These are phyloP conservation scores for Pezicula rhizophila DNA, from an alignment of 2,329 filamentous ascomycete species.

Conservation along the genomic window DNA sequence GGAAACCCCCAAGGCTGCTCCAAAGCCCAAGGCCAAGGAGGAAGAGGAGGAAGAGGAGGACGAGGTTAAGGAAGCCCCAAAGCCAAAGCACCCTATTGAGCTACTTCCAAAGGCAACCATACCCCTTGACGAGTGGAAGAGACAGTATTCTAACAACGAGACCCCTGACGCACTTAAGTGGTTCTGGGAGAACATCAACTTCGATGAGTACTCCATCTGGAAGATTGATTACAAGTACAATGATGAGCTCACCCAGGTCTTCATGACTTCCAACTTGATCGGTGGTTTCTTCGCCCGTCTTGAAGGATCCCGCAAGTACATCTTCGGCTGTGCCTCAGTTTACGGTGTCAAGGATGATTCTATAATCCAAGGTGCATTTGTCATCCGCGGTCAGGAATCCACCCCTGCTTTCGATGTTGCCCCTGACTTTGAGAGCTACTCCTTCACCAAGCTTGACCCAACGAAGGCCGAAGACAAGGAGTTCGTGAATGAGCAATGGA, in stretches of 20 bases:
- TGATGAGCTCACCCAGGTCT: conserved; percentile 90
- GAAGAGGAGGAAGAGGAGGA: conserved; percentile 61
- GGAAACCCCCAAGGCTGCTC: conserved; percentile 49
- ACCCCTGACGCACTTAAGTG: conserved; percentile 81
- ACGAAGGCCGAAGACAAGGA: conserved; percentile 77
- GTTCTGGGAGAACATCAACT: conserved; percentile 97
- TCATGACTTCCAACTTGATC: conserved; percentile 99
- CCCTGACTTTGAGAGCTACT: conserved; percentile 94
- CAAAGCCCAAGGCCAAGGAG: conserved; percentile 38
- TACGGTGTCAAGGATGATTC: conserved; percentile 87
- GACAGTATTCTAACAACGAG: conserved; percentile 95
- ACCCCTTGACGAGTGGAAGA: conserved; percentile 95
- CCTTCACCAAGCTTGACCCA: conserved; percentile 93
- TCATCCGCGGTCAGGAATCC: conserved; percentile 87
- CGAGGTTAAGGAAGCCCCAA: conserved; percentile 58
- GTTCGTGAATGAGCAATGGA: conserved; percentile 83
- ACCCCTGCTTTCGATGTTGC: conserved; percentile 89
- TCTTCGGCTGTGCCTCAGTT: conserved; percentile 87
- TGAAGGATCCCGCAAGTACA: conserved; percentile 94
- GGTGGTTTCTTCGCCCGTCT: conserved; percentile 97
- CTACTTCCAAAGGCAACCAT: conserved; percentile 72
- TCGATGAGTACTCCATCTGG: conserved; percentile 95
- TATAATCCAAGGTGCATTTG: conserved; percentile 85
- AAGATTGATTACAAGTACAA: conserved; percentile 98
- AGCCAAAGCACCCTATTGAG: conserved; percentile 96